Evolutionary conservation across 257 asterid genomes (phyloP).

Genomic region (Petrea volubilis): DNA sequence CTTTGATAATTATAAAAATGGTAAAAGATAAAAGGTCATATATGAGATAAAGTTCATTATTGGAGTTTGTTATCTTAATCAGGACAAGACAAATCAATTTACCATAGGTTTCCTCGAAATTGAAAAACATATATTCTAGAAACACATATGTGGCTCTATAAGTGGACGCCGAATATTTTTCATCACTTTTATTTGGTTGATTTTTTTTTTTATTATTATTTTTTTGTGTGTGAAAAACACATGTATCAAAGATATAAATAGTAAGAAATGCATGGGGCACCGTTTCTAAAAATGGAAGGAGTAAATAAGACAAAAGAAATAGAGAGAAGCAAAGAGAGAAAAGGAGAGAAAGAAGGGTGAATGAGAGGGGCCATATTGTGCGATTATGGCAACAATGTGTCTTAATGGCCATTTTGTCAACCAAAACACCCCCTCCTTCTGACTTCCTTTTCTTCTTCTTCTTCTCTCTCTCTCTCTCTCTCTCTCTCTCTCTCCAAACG

Average conservation of each 20-base stretch:
- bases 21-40: too few relatives aligned
- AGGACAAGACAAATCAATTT: too few relatives aligned
- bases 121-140: not conserved
- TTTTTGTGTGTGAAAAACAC: not conserved
- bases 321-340: conserved; percentile 9
- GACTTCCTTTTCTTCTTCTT: conserved; percentile 8
- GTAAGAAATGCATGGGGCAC: not conserved
- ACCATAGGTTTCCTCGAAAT: too few relatives aligned
- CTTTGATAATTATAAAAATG: too few relatives aligned
- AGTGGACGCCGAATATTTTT: too few relatives aligned
- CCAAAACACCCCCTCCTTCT: conserved; percentile 22
- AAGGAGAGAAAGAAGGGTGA: conserved; percentile 26
- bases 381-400: conserved; percentile 31
- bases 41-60: too few relatives aligned
- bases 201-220: too few relatives aligned
- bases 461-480: not conserved
- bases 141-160: too few relatives aligned
- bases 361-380: conserved; percentile 26
- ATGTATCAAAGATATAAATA: not conserved
- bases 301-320: not conserved
- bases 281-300: conserved; percentile 17
- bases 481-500: not conserved
- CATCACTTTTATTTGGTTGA: too few relatives aligned
- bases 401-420: conserved; percentile 36
- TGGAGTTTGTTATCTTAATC: too few relatives aligned